Conservation (phyloP, 805 yeast genomes). For the Soucietia sequanensis region DNA sequence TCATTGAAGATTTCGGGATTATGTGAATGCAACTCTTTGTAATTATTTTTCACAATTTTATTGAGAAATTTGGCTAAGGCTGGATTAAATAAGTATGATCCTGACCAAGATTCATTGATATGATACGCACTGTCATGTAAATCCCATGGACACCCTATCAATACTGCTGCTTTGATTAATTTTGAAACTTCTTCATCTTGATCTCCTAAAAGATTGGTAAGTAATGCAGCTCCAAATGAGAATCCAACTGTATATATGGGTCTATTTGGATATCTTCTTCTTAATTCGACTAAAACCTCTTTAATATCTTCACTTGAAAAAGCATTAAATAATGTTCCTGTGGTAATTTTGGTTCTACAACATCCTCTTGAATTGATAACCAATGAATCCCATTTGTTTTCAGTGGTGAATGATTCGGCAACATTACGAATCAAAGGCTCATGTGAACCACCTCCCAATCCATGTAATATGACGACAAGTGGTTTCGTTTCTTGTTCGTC, state of each 20-base stretch:
- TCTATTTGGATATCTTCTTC: slow-evolving; percentile 52
- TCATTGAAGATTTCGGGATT: slow-evolving; percentile 26
- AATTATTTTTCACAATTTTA: slow-evolving; percentile 32
- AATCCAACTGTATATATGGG: slow-evolving; percentile 73
- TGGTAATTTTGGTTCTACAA: slow-evolving; percentile 63
- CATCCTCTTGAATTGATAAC: slow-evolving; percentile 80
- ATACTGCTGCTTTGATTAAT: slow-evolving; percentile 47
- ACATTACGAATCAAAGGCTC: slow-evolving; percentile 71
- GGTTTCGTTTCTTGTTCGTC: slow-evolving; percentile 43
- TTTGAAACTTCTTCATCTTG: slow-evolving; percentile 37
- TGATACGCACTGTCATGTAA: slow-evolving; percentile 47
- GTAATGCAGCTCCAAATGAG: slow-evolving; percentile 74
- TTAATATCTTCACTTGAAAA: slow-evolving; percentile 70
- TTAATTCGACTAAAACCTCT: slow-evolving; percentile 51
- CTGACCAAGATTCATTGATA: slow-evolving; percentile 39
- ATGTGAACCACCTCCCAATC: slow-evolving; percentile 83
- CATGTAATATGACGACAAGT: slow-evolving; percentile 66
- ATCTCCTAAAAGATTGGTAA: slow-evolving; percentile 71
- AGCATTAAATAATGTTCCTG: slow-evolving; percentile 70
- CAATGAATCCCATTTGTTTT: slow-evolving; percentile 54
- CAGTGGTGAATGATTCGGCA: slow-evolving; percentile 37
- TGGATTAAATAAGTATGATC: slow-evolving; percentile 33
- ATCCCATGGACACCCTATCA: slow-evolving; percentile 76
- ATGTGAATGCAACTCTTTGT: slow-evolving; percentile 28
- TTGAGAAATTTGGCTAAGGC: slow-evolving; percentile 30